A percentile compares a stretch with the other conserved stretches of the same genome.
phyloP scores from a whole-genome alignment of 805 yeast species.

The Vanderwaltozyma yarrowii region DNA sequence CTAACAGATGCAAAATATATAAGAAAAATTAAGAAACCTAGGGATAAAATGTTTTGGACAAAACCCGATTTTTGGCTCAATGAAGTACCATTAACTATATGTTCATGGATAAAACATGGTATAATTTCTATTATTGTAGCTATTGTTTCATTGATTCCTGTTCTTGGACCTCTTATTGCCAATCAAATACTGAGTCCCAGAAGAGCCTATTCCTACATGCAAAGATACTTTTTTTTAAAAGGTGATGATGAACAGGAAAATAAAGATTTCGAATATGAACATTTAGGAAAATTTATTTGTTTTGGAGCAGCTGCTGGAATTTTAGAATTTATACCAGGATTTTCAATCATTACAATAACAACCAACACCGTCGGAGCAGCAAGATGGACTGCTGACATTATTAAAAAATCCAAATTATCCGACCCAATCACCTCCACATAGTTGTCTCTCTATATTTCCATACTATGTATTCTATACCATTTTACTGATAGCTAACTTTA shows the following conservation, averaged over 20 bases:
- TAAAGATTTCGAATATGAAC: conserved; percentile 26
- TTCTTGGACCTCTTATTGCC: conserved; percentile 26
- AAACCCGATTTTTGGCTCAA: conserved; percentile 12
- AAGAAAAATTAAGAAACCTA: background rate
- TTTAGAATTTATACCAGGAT: conserved; percentile 45
- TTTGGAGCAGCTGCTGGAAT: conserved; percentile 45
- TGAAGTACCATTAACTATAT: conserved; percentile 8
- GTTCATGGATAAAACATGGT: conserved; percentile 5
- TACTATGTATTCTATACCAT: too few species aligned
- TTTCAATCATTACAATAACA: conserved; percentile 44
- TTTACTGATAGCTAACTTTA: too few species aligned
- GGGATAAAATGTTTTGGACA: conserved; percentile 1
- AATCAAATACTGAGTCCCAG: conserved; percentile 20
- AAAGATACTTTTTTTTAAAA: conserved; percentile 15
- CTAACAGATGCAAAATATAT: conserved; percentile 9
- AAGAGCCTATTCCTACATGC: conserved; percentile 21
- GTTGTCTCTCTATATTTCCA: too few species aligned
- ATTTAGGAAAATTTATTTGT: conserved; percentile 32
- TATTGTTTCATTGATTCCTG: conserved; percentile 24
- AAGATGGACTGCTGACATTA: conserved; percentile 35
- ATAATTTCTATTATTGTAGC: conserved; percentile 6
- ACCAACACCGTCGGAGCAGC: conserved; percentile 58
- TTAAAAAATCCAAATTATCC: background rate
- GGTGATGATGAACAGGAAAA: conserved; percentile 21
- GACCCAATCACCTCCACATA: too few species aligned